A percentile compares a stretch with the other conserved stretches of the same genome.
phyloP scores from a whole-genome alignment of 768 basidiomycete genomes.

The Hirschioporus abietinus region DNA sequence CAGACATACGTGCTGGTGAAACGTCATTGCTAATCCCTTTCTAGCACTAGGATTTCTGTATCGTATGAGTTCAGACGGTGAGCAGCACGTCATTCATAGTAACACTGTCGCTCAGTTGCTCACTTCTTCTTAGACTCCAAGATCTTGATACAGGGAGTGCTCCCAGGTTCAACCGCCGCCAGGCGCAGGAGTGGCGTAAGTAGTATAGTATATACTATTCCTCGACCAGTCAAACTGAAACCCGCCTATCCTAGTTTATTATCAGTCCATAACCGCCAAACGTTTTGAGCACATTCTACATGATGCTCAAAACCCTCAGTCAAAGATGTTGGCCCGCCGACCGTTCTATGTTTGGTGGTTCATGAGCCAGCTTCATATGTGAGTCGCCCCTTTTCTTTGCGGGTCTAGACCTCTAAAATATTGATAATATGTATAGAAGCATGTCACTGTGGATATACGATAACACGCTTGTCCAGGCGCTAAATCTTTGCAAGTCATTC shows the following conservation, averaged over 20 bases:
- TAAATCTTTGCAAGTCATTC: constrained; percentile 63
- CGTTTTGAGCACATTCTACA: constrained; percentile 51
- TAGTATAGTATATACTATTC: constrained; percentile 16
- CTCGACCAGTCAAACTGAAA: neutral
- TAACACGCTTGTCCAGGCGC: constrained; percentile 46
- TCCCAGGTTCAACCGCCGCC: constrained; percentile 64
- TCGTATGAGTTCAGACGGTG: constrained; percentile 62
- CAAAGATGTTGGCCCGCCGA: constrained; percentile 55
- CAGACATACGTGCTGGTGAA: neutral
- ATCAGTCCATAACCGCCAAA: constrained; percentile 63
- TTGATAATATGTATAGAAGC: constrained; percentile 36
- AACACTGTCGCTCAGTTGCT: constrained; percentile 11
- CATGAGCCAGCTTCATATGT: constrained; percentile 60
- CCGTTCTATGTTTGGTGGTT: constrained; percentile 74
- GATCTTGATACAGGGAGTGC: constrained; percentile 39
- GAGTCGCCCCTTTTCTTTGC: constrained; percentile 21
- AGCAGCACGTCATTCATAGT: constrained; percentile 22
- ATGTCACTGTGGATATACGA: constrained; percentile 64
- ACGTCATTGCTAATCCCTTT: constrained; percentile 7
- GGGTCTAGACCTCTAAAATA: constrained; percentile 17
- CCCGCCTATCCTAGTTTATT: constrained; percentile 41
- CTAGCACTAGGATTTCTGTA: constrained; percentile 61
- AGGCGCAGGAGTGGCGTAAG: constrained; percentile 78
- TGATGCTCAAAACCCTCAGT: constrained; percentile 44
- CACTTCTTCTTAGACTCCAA: constrained; percentile 40